Percentiles rank a stretch among this genome's conserved stretches.
Conservation (phyloP, 1,284 basidiomycete species). For the Pseudomicrostroma phylloplanum region DNA sequence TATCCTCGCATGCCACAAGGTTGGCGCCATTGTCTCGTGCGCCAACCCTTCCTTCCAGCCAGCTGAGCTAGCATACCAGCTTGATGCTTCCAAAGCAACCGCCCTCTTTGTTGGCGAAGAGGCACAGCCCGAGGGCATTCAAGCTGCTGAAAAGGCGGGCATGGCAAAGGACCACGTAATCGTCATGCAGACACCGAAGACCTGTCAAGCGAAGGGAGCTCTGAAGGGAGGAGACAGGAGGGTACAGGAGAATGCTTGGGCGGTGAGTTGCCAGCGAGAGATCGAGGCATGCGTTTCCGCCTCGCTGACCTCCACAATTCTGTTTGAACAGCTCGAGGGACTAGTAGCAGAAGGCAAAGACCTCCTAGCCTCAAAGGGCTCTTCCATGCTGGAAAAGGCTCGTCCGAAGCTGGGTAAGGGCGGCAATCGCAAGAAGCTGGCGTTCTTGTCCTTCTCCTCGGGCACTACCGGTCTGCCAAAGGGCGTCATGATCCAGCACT, state of each 20-base stretch:
- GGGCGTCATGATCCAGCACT: constrained; percentile 22
- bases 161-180: constrained; percentile 55
- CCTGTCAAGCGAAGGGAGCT: neutral
- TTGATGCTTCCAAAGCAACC: constrained; percentile 57
- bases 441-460: constrained; percentile 70
- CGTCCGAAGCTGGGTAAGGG: constrained; percentile 56
- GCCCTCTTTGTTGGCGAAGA: constrained; percentile 61
- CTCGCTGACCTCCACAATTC: neutral
- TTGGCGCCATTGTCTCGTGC: constrained; percentile 67
- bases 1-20: constrained; percentile 68
- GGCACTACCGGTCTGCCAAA: constrained; percentile 71
- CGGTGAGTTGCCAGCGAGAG: constrained; percentile 11
- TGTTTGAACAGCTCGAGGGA: constrained; percentile 55
- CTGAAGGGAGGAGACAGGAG: constrained; percentile 23
- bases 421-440: constrained; percentile 64
- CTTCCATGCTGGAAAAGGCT: constrained; percentile 54
- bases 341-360: constrained; percentile 53
- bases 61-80: constrained; percentile 58
- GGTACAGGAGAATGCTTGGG: constrained; percentile 33
- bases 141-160: constrained; percentile 57
- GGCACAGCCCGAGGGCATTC: constrained; percentile 55
- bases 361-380: constrained; percentile 53
- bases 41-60: constrained; percentile 66
- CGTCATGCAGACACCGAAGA: constrained; percentile 24
- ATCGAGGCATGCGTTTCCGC: neutral